Conservation (phyloP, 148 eudicot genomes). For the Silene uniflora region DNA sequence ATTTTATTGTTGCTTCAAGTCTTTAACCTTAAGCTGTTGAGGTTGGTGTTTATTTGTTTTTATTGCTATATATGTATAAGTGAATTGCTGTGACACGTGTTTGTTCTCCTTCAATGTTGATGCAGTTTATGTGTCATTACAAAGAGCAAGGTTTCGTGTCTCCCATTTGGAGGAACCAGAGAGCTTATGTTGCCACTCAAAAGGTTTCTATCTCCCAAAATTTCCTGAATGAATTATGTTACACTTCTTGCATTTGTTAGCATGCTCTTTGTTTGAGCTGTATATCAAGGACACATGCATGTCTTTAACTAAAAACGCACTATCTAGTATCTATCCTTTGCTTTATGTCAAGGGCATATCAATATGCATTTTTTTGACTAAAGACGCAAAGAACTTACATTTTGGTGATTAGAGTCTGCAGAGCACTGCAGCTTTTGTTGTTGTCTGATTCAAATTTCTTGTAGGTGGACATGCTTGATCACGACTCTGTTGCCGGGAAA, state of each 20-base stretch:
- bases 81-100: not conserved
- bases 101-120: conserved; percentile 12
- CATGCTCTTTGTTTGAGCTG: too few relatives aligned
- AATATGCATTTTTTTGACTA: too few relatives aligned
- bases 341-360: too few relatives aligned
- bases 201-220: conserved; percentile 41
- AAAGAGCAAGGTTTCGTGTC: conserved; percentile 66
- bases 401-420: too few relatives aligned
- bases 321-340: not conserved
- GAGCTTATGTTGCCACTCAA: conserved; percentile 78
- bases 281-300: not conserved
- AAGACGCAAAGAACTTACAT: too few relatives aligned
- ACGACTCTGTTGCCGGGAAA: conserved; percentile 46
- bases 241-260: not conserved
- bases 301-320: not conserved
- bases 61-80: not conserved
- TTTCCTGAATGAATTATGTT: not conserved
- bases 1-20: conserved; percentile 5
- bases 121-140: conserved; percentile 83
- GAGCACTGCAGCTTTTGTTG: not conserved
- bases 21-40: not conserved
- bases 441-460: not conserved
- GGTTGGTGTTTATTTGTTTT: not conserved
- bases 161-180: conserved; percentile 84
- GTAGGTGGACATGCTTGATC: conserved; percentile 68